Conservation (phyloP, 2,329 filamentous ascomycete species). For the Aspergillus neotritici region DNA sequence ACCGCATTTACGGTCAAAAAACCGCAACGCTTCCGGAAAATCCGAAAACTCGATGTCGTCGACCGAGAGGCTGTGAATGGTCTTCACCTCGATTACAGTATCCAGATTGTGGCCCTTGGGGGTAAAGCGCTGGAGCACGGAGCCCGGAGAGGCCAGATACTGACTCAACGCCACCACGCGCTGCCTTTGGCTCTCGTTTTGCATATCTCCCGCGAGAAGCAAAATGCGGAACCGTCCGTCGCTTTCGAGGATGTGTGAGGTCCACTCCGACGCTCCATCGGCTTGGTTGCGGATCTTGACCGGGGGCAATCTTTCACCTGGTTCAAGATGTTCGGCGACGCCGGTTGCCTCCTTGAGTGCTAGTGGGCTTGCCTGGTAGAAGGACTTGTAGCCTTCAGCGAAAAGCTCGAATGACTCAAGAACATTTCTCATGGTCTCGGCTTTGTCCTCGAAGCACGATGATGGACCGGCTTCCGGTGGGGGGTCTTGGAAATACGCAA, state of each 20-base stretch:
- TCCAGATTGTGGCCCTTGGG: slow-evolving; percentile 36
- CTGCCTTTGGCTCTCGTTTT: slow-evolving; percentile 37
- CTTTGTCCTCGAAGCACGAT: background rate
- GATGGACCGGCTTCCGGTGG: background rate
- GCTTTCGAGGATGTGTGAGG: slow-evolving; percentile 22
- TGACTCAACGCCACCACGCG: slow-evolving; percentile 46
- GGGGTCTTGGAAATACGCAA: slow-evolving; percentile 2
- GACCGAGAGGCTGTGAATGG: slow-evolving; percentile 53
- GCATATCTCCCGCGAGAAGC: slow-evolving; percentile 58
- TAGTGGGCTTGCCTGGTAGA: slow-evolving; percentile 3
- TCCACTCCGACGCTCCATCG: slow-evolving; percentile 11
- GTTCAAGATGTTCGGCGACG: slow-evolving; percentile 1
- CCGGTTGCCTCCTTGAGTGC: slow-evolving; percentile 2
- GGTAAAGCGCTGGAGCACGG: slow-evolving; percentile 42
- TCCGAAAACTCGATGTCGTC: slow-evolving; percentile 47
- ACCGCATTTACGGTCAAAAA: slow-evolving; percentile 44
- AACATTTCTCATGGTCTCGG: slow-evolving; percentile 4
- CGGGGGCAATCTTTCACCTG: slow-evolving; percentile 18
- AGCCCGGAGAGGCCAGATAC: slow-evolving; percentile 26
- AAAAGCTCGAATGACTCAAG: slow-evolving; percentile 1
- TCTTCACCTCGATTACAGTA: slow-evolving; percentile 55
- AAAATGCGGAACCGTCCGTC: slow-evolving; percentile 34
- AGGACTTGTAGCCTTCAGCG: slow-evolving; percentile 4
- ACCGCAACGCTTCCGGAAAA: slow-evolving; percentile 45
- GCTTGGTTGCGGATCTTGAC: slow-evolving; percentile 16